Evolutionary conservation across 2,329 filamentous ascomycete species (phyloP).

Genomic region (Colletotrichum tamarilloi): DNA sequence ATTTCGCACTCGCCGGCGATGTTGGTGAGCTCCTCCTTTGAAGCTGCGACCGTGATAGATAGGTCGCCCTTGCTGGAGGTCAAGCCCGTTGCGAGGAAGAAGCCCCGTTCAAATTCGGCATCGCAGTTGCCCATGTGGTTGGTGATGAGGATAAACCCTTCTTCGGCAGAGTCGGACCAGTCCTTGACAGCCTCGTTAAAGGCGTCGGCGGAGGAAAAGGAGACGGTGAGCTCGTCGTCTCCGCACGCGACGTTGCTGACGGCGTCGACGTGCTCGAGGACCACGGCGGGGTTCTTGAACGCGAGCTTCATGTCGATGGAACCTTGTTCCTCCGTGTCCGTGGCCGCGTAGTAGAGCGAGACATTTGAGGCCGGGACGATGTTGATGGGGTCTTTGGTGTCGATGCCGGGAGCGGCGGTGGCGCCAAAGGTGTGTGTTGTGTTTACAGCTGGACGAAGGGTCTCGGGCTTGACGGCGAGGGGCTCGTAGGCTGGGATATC

Average conservation of each 20-base stretch:
- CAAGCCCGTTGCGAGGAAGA: slow-evolving; percentile 48
- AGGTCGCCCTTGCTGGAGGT: slow-evolving; percentile 41
- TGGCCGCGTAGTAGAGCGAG: slow-evolving; percentile 35
- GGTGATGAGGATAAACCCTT: slow-evolving; percentile 52
- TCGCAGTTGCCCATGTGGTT: slow-evolving; percentile 55
- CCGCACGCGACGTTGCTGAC: slow-evolving; percentile 32
- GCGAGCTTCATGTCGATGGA: slow-evolving; percentile 39
- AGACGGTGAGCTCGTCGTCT: slow-evolving; percentile 35
- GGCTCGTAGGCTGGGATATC: slow-evolving; percentile 20
- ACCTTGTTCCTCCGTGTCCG: slow-evolving; percentile 30
- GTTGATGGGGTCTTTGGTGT: slow-evolving; percentile 35
- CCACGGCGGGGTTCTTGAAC: slow-evolving; percentile 38
- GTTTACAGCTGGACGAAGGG: slow-evolving; percentile 44
- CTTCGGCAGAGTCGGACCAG: slow-evolving; percentile 29
- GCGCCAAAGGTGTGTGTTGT: slow-evolving; percentile 36
- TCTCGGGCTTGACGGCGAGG: slow-evolving; percentile 22
- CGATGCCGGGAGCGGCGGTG: slow-evolving; percentile 17
- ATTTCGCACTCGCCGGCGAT: slow-evolving; percentile 44
- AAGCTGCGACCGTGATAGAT: slow-evolving; percentile 45
- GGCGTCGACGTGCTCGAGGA: slow-evolving; percentile 38
- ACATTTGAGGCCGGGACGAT: slow-evolving; percentile 37
- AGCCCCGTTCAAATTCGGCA: slow-evolving; percentile 50
- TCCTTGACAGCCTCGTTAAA: slow-evolving; percentile 36
- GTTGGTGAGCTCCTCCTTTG: slow-evolving; percentile 45
- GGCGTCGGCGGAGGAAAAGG: slow-evolving; percentile 32